Base-by-base conservation (phyloP, 2,329 filamentous ascomycete species). In the Elsinoe australis region DNA sequence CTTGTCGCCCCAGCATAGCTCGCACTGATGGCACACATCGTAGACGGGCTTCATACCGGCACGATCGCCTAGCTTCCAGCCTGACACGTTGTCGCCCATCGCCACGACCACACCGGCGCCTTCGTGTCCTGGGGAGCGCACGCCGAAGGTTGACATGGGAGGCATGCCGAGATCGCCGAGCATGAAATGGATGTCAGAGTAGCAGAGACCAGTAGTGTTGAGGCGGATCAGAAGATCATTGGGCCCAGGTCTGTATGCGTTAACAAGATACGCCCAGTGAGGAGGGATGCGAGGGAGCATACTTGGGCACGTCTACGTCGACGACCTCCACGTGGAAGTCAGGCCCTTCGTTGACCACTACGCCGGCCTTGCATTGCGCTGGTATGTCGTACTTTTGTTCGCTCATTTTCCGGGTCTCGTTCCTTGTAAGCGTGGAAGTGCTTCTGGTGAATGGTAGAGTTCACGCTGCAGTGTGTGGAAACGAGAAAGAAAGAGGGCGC, bases 101-200 rank as follows among this genome's bases (percentile, higher is more conserved):
- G 77, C 73, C 22, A 79, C 76, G 5, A 80, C 74, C 0, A 78
- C 67, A 4, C 77, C 76, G 2, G 75, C 74, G 19, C 77, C 76
- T 59, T 78, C 74, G 58, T 79, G 76, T 3, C 73, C 74, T 76
- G 76, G 49, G 33, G 56, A 64, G 17, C 58, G 59, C 21, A 56
- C 59, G 46, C 57, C 58, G 48, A 64, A 63, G 19, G 53, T 49
- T 0, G 65, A 68, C 71, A 74, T 75, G n/a, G 63, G 61, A 0
- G 70, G 69, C 0, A 67, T 47, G 0, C 66, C 70, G 62, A 74
- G 70, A 56, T 80, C 76, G 48, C 71, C 70, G 39, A 72, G 52
- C 73, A 78, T 77, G 60, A 73, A 73, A 56, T 80, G 76, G 14
- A 80, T 61, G 54, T 80, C 77, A 26, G 68, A 71, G 51, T 73